Percentiles rank a stretch among this genome's conserved stretches.
Conservation (phyloP, 1,139 yeast species). For the Nematodospora anomalae region DNA sequence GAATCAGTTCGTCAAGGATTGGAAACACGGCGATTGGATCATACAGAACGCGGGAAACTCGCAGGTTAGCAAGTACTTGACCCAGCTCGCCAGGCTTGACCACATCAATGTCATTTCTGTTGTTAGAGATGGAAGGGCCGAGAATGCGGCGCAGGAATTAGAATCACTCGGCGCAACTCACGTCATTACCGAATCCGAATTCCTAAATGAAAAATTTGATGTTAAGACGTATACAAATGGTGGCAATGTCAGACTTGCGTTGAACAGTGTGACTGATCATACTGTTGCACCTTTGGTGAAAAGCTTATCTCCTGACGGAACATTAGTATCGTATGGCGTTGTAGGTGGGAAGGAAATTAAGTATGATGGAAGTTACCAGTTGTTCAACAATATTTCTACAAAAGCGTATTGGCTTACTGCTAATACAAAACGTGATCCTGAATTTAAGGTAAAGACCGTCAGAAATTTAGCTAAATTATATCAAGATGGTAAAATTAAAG, state of each 20-base stretch:
- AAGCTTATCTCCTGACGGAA: constrained; percentile 26
- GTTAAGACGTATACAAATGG: constrained; percentile 42
- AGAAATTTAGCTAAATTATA: constrained; percentile 59
- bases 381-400: constrained; percentile 77
- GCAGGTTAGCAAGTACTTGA: constrained; percentile 31
- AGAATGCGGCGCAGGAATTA: constrained; percentile 24
- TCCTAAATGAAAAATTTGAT: constrained; percentile 55
- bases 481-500: constrained; percentile 54
- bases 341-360: constrained; percentile 50
- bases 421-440: constrained; percentile 61
- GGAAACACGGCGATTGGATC: constrained; percentile 34
- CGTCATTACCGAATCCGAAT: constrained; percentile 45
- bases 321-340: constrained; percentile 32
- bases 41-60: constrained; percentile 39
- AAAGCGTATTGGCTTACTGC: constrained; percentile 88
- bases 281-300: constrained; percentile 25
- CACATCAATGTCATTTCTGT: constrained; percentile 31
- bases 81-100: constrained; percentile 27
- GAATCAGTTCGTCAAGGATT: constrained; percentile 27
- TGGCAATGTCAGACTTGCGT: constrained; percentile 33
- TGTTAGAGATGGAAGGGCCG: constrained; percentile 32
- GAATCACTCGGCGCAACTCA: constrained; percentile 31
- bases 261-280: constrained; percentile 34
- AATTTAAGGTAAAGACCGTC: constrained; percentile 57
- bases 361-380: constrained; percentile 19